Evolutionary conservation across 1,139 yeast genomes (phyloP).

Genomic region (Sugiyamaella paludigena): DNA sequence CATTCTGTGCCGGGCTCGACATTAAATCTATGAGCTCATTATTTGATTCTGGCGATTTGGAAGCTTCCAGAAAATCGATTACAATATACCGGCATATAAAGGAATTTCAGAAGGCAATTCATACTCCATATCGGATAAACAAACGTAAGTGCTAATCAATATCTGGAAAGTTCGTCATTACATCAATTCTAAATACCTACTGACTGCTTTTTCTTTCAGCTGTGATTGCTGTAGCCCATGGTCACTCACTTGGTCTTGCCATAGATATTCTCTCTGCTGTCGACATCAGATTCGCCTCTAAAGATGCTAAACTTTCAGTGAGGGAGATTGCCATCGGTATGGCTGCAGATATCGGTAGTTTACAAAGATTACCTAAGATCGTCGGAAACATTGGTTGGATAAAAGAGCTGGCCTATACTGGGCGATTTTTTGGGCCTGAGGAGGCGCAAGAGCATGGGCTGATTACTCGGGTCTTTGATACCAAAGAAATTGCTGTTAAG

Average conservation of each 20-base stretch:
- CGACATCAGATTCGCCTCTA: slow-evolving; percentile 57
- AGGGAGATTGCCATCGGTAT: slow-evolving; percentile 73
- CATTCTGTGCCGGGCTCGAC: slow-evolving; percentile 68
- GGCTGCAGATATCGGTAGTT: slow-evolving; percentile 76
- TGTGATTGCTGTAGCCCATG: slow-evolving; percentile 48
- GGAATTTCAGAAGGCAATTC: slow-evolving; percentile 58
- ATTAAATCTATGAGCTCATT: slow-evolving; percentile 33
- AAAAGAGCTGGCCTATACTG: slow-evolving; percentile 64
- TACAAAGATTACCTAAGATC: slow-evolving; percentile 62
- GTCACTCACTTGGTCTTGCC: slow-evolving; percentile 58
- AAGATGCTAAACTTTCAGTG: slow-evolving; percentile 56
- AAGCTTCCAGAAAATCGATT: slow-evolving; percentile 39
- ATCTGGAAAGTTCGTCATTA: neutral
- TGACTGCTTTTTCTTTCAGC: slow-evolving; percentile 30
- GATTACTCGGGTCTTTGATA: slow-evolving; percentile 48
- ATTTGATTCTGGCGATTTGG: slow-evolving; percentile 33
- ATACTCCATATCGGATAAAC: slow-evolving; percentile 31
- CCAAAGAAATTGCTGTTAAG: slow-evolving; percentile 50
- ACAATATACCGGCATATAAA: slow-evolving; percentile 35
- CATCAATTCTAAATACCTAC: neutral
- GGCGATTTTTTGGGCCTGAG: slow-evolving; percentile 52
- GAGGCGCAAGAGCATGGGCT: slow-evolving; percentile 59
- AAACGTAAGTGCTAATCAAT: slow-evolving; percentile 31
- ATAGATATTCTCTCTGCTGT: slow-evolving; percentile 62
- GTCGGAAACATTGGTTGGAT: slow-evolving; percentile 59